Conservation (phyloP, 1,284 basidiomycete species). For the Phylloporus sp. region DNA sequence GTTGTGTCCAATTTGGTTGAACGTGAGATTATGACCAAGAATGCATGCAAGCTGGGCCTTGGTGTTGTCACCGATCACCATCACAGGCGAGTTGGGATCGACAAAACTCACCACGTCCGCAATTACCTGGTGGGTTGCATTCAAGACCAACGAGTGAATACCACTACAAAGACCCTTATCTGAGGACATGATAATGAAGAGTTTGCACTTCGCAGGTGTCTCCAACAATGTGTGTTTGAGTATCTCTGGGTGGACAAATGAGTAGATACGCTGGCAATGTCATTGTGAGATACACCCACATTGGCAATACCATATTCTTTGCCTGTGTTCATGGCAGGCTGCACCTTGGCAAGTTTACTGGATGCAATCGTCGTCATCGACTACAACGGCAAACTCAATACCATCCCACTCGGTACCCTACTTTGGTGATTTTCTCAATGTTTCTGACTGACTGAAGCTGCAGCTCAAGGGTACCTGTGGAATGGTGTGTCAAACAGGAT, state of each 20-base stretch:
- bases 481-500: too few relatives aligned
- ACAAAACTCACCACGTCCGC: slow-evolving; percentile 60
- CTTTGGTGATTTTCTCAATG: slow-evolving; percentile 99
- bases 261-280: not conserved
- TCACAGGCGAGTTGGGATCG: slow-evolving; percentile 73
- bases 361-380: slow-evolving; percentile 99
- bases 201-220: slow-evolving; percentile 72
- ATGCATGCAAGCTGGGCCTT: slow-evolving; percentile 89
- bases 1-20: slow-evolving; percentile 98
- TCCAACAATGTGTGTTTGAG: slow-evolving; percentile 78
- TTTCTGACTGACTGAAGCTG: slow-evolving; percentile 97
- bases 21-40: slow-evolving; percentile 79
- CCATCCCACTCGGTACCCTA: slow-evolving; percentile 47
- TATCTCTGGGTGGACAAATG: slow-evolving; percentile 66
- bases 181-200: slow-evolving; percentile 94
- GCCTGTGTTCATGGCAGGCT: slow-evolving; percentile 92
- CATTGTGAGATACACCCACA: slow-evolving; percentile 69
- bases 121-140: slow-evolving; percentile 81
- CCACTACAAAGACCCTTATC: slow-evolving; percentile 99
- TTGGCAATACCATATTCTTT: slow-evolving; percentile 96
- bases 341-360: slow-evolving; percentile 95
- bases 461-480: too few relatives aligned
- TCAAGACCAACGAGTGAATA: slow-evolving; percentile 97
- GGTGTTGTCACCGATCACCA: slow-evolving; percentile 97
- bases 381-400: slow-evolving; percentile 49